Evolutionary conservation across 352 stramenopile genomes (phyloP).

Genomic region (Pythium brachiatum): DNA sequence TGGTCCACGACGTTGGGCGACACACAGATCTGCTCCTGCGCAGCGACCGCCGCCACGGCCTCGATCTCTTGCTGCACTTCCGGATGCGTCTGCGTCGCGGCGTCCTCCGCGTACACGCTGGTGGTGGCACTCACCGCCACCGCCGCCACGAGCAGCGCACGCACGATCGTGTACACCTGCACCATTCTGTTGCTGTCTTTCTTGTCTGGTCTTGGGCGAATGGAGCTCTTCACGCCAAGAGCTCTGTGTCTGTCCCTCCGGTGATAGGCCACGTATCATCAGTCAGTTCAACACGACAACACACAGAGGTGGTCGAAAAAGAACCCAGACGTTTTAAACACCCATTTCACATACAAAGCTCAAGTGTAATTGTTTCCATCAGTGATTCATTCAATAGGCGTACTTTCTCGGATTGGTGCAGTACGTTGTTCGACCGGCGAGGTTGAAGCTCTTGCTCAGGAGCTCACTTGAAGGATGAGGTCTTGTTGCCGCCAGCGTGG

Average conservation of each 20-base stretch:
- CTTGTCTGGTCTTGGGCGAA: not conserved
- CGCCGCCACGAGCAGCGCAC: constrained; percentile 34
- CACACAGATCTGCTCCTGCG: constrained; percentile 20
- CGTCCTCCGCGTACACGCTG: constrained; percentile 15
- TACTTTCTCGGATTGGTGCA: not conserved
- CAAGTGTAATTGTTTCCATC: constrained; percentile 6
- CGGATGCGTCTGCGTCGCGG: constrained; percentile 24
- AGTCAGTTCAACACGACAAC: constrained; percentile 12
- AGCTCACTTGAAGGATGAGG: constrained; percentile 24
- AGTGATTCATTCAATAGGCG: not conserved
- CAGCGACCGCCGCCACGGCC: not conserved
- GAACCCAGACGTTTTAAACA: constrained; percentile 26
- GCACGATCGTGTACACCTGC: constrained; percentile 39
- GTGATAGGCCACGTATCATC: constrained; percentile 29
- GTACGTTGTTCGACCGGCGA: not conserved
- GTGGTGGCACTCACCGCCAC: constrained; percentile 27
- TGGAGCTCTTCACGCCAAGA: constrained; percentile 5
- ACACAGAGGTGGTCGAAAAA: constrained; percentile 17
- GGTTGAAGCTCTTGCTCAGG: not conserved
- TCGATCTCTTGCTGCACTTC: not conserved
- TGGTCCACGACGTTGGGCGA: constrained; percentile 37
- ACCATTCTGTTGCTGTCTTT: constrained; percentile 23
- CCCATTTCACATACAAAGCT: constrained; percentile 13
- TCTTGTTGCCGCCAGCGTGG: constrained; percentile 5
- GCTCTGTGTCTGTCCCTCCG: constrained; percentile 10